Evolutionary conservation across 768 basidiomycete genomes (phyloP).

Genomic region (Mycena venus): DNA sequence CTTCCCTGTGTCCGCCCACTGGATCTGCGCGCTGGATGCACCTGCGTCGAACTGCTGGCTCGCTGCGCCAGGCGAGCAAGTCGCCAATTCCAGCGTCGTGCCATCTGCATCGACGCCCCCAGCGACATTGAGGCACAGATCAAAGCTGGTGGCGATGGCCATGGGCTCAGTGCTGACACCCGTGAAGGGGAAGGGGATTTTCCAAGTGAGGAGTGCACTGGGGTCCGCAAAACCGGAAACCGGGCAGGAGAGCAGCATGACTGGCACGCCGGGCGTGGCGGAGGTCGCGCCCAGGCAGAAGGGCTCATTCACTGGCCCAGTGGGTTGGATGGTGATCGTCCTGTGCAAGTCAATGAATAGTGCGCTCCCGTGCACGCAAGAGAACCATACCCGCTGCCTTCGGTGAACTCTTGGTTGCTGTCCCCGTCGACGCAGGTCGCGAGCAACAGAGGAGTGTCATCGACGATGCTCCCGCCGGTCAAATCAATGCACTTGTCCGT

Average conservation of each 20-base stretch:
- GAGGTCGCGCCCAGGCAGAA: conserved; percentile 18
- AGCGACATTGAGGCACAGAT: conserved; percentile 23
- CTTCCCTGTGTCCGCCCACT: conserved; percentile 21
- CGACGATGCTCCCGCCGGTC: conserved; percentile 17
- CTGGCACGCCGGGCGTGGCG: conserved; percentile 19
- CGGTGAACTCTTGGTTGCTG: conserved; percentile 17
- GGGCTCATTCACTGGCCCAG: conserved; percentile 14
- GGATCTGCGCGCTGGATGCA: conserved; percentile 13
- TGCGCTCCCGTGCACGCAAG: conserved; percentile 16
- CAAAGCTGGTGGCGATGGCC: conserved; percentile 9
- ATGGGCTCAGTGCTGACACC: conserved; percentile 17
- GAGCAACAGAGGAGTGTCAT: conserved; percentile 18
- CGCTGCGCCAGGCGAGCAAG: conserved; percentile 14
- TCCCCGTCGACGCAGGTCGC: conserved; percentile 19
- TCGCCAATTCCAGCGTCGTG: conserved; percentile 19
- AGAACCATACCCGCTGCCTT: conserved; percentile 13
- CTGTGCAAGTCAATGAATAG: conserved; percentile 17
- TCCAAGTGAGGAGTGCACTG: conserved; percentile 19
- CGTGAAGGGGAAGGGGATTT: conserved; percentile 6
- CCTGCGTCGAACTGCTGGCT: conserved; percentile 18
- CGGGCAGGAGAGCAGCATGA: conserved; percentile 19
- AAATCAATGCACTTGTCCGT: conserved; percentile 20
- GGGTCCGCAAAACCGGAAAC: conserved; percentile 17
- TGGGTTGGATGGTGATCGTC: conserved; percentile 21
- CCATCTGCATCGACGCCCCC: conserved; percentile 17